A percentile compares a stretch with the other conserved stretches of the same genome.
These are phyloP conservation scores for Penicillium tannophilum DNA, from an alignment of 495 filamentous ascomycete genomes.

Conservation along the genomic window DNA sequence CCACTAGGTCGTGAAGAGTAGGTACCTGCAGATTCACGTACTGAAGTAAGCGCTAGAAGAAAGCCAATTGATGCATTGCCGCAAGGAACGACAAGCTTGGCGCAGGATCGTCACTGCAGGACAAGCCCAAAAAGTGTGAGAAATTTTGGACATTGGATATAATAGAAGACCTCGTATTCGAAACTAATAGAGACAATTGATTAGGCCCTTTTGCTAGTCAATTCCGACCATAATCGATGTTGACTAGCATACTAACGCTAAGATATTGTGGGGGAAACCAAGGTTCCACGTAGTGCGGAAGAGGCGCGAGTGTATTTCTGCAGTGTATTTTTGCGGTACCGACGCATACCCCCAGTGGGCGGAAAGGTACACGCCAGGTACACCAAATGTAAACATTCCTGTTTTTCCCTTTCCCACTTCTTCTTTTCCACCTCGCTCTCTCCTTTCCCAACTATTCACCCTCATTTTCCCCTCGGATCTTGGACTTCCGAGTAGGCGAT, in stretches of 20 bases:
- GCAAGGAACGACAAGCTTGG: conserved; percentile 23
- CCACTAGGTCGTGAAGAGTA: too few species aligned
- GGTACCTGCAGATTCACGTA: background rate
- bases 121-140: background rate
- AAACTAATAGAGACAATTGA: background rate
- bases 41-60: conserved; percentile 6
- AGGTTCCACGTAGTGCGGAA: conserved; percentile 16
- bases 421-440: conserved; percentile 17
- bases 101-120: conserved; percentile 25
- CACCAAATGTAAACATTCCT: conserved; percentile 30
- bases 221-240: background rate
- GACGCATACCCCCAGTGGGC: conserved; percentile 16
- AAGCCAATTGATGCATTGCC: background rate
- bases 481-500: conserved; percentile 27
- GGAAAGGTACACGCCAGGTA: conserved; percentile 18
- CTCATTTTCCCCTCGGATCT: conserved; percentile 24
- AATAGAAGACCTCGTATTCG: background rate
- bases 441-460: conserved; percentile 7
- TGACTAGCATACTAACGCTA: background rate
- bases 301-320: conserved; percentile 10
- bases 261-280: conserved; percentile 11
- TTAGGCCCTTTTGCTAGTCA: background rate
- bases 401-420: conserved; percentile 25
- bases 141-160: background rate
- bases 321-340: conserved; percentile 20